Percentiles rank a stretch among this genome's conserved stretches.
phyloP scores from a whole-genome alignment of 164 flowering plant species.

The Umbellularia californica region DNA sequence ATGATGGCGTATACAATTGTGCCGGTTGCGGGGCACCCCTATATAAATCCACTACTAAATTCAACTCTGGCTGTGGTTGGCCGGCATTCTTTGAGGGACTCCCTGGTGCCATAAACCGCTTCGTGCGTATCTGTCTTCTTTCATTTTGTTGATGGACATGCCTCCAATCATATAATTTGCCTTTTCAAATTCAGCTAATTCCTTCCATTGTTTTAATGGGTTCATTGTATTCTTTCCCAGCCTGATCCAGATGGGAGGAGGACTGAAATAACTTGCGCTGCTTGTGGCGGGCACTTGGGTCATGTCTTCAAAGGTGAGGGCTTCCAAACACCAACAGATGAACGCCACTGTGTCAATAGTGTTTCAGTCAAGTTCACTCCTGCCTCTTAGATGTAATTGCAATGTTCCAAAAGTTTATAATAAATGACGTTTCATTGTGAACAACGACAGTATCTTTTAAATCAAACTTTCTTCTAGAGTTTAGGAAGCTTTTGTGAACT shows the following conservation, averaged over 20 bases:
- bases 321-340: constrained; percentile 55
- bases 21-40: constrained; percentile 71
- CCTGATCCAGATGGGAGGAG: constrained; percentile 72
- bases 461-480: no score
- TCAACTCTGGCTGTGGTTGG: constrained; percentile 85
- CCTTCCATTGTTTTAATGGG: neutral
- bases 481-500: no score
- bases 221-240: constrained; percentile 22
- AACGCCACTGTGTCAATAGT: constrained; percentile 81
- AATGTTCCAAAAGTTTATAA: no score
- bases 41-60: constrained; percentile 64
- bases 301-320: constrained; percentile 82
- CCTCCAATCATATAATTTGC: no score
- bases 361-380: constrained; percentile 60
- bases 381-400: constrained; percentile 1
- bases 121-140: constrained; percentile 32
- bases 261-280: constrained; percentile 63
- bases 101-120: constrained; percentile 68
- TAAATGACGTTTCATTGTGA: no score
- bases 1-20: constrained; percentile 62
- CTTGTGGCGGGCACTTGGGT: constrained; percentile 77
- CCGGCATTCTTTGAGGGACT: constrained; percentile 81
- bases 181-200: no score
- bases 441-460: no score
- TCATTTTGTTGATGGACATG: neutral